Evolutionary conservation across 106 monocot species (phyloP).

Genomic region (Phalaenopsis aphrodite): DNA sequence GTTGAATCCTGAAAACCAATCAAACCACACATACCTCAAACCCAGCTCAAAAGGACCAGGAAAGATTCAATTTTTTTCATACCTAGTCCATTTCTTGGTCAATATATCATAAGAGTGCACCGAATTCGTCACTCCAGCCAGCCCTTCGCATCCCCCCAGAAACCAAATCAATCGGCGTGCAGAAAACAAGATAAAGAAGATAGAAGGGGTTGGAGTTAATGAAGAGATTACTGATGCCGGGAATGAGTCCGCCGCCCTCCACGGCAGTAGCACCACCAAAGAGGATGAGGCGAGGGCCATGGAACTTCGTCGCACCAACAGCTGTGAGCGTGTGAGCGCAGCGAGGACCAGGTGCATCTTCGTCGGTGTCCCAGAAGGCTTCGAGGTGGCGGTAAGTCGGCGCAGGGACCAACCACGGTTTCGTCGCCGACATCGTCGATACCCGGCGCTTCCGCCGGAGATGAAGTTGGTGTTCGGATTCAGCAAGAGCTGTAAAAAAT

Average conservation of each 20-base stretch:
- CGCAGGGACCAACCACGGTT: slow-evolving; percentile 80
- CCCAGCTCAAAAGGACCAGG: neutral
- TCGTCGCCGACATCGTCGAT: slow-evolving; percentile 15
- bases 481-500: neutral
- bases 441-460: neutral
- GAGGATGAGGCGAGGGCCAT: slow-evolving; percentile 90
- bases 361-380: slow-evolving; percentile 61
- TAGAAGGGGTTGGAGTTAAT: neutral
- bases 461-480: neutral
- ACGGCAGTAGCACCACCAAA: slow-evolving; percentile 97
- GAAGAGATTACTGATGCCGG: slow-evolving; percentile 60
- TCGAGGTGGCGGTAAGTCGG: slow-evolving; percentile 48
- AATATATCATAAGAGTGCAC: slow-evolving; percentile 73
- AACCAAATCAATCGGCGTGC: neutral
- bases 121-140: slow-evolving; percentile 88
- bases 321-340: slow-evolving; percentile 86
- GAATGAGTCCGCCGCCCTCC: slow-evolving; percentile 60
- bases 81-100: slow-evolving; percentile 82
- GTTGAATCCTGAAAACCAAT: slow-evolving; percentile 52
- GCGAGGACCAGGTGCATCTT: slow-evolving; percentile 78
- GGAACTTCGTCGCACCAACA: slow-evolving; percentile 71
- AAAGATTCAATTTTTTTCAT: neutral
- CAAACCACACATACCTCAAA: neutral
- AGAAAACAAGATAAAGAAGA: neutral
- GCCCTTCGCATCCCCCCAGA: slow-evolving; percentile 33